These are phyloP conservation scores for Aschersonia sp. DNA, from an alignment of 2,329 filamentous ascomycete species.

Conservation along the genomic window DNA sequence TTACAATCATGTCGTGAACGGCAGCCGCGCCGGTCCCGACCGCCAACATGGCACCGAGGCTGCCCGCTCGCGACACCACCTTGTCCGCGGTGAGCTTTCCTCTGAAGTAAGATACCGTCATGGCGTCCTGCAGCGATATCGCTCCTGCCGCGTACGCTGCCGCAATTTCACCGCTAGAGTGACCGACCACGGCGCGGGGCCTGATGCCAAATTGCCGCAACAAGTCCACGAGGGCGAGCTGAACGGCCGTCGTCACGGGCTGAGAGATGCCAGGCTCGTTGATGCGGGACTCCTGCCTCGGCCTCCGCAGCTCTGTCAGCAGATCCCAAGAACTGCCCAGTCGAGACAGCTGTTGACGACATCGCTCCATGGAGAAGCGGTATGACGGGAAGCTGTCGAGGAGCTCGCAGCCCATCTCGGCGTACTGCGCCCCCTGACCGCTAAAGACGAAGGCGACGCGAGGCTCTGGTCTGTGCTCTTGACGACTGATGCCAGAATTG, in stretches of 20 bases:
- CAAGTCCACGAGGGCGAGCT: constrained; percentile 29
- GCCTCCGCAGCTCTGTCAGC: background rate
- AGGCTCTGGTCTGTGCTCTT: constrained; percentile 2
- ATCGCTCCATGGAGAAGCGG: background rate
- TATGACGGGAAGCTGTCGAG: constrained; percentile 11
- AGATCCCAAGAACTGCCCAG: background rate
- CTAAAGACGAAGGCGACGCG: constrained; percentile 21
- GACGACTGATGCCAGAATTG: constrained; percentile 5
- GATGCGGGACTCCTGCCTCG: background rate
- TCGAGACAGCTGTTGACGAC: background rate
- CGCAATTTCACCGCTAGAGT: constrained; percentile 24
- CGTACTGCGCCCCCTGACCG: constrained; percentile 22
- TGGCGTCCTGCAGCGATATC: background rate
- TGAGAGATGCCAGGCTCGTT: constrained; percentile 28
- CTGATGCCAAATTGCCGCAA: constrained; percentile 15
- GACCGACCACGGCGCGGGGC: constrained; percentile 18
- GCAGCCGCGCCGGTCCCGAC: constrained; percentile 8
- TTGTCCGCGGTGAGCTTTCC: background rate
- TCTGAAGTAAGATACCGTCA: background rate
- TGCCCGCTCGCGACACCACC: background rate
- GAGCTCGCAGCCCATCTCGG: constrained; percentile 9
- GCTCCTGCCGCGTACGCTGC: constrained; percentile 20
- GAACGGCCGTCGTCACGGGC: constrained; percentile 37
- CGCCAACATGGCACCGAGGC: constrained; percentile 16
- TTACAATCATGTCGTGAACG: constrained; percentile 1